These are phyloP conservation scores for Cystofilobasidium macerans DNA, from an alignment of 768 basidiomycete genomes.

Conservation along the genomic window DNA sequence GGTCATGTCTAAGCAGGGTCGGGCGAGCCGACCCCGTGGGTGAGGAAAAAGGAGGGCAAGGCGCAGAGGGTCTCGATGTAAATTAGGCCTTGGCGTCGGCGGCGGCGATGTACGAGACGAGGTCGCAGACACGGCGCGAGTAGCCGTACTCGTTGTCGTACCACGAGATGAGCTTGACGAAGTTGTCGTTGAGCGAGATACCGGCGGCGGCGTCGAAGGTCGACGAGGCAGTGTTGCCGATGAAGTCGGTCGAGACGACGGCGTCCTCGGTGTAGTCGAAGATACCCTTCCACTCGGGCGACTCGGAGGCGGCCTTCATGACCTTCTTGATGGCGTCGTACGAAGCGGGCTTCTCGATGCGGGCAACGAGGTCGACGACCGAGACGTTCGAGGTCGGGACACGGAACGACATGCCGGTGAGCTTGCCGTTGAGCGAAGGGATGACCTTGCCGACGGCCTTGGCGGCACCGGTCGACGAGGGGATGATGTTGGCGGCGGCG, in stretches of 20 bases:
- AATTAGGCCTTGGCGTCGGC: constrained; percentile 46
- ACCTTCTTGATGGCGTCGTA: constrained; percentile 86
- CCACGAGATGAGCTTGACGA: constrained; percentile 54
- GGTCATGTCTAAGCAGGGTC: too few relatives aligned
- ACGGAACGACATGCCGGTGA: constrained; percentile 93
- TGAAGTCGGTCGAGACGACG: constrained; percentile 59
- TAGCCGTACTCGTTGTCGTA: constrained; percentile 79
- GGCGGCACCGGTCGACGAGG: constrained; percentile 95
- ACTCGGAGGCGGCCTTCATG: constrained; percentile 66
- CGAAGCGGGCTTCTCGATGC: constrained; percentile 68
- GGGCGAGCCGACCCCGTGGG: too few relatives aligned
- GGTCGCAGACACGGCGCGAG: constrained; percentile 49
- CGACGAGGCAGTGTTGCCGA: constrained; percentile 49
- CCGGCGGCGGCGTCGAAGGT: constrained; percentile 92
- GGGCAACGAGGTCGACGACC: constrained; percentile 92
- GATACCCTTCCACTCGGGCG: constrained; percentile 54
- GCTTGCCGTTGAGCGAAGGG: constrained; percentile 88
- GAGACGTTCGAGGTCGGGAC: constrained; percentile 93
- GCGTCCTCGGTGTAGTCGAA: constrained; percentile 84
- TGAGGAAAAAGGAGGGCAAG: background rate
- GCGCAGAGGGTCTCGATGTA: background rate
- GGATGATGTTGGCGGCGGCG: constrained; percentile 97
- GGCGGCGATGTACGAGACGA: constrained; percentile 67
- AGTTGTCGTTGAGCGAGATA: constrained; percentile 80
- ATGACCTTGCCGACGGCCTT: constrained; percentile 99